These are phyloP conservation scores for Blastomyces emzantsi DNA, from an alignment of 2,329 filamentous ascomycete species.

Conservation along the genomic window DNA sequence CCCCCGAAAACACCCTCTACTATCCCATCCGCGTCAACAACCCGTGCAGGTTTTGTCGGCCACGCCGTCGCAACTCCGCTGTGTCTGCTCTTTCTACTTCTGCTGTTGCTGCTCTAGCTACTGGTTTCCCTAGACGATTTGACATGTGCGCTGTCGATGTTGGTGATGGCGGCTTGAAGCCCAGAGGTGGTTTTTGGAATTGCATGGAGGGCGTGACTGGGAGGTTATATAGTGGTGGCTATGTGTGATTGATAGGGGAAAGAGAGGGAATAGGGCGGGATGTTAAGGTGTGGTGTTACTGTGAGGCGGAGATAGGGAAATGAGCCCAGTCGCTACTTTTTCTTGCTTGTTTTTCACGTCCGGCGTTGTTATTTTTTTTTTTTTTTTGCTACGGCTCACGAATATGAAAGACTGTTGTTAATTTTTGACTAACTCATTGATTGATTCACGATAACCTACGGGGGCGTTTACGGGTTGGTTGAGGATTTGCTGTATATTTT, in stretches of 20 bases:
- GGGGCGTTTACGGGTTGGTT: not conserved
- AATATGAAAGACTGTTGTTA: no score
- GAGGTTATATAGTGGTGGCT: not conserved
- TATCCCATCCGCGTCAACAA: conserved; percentile 13
- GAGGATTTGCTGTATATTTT: not conserved
- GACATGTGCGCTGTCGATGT: not conserved
- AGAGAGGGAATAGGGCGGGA: not conserved
- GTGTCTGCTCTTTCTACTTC: not conserved
- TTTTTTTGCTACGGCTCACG: no score
- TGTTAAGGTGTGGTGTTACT: not conserved
- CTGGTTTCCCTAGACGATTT: not conserved
- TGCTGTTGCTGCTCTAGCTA: not conserved
- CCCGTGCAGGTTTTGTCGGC: conserved; percentile 15
- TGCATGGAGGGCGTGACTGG: not conserved
- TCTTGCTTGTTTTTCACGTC: not conserved
- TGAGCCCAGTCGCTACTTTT: not conserved
- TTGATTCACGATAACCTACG: not conserved
- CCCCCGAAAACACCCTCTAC: conserved; percentile 12
- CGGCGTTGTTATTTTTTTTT: not conserved
- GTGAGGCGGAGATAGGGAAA: not conserved
- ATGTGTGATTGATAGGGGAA: not conserved
- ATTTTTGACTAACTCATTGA: not conserved
- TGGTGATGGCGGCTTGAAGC: not conserved
- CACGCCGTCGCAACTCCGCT: conserved; percentile 5
- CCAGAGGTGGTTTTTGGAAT: not conserved